A percentile compares a stretch with the other conserved stretches of the same genome.
Evolutionary conservation across 306 rosid genomes (phyloP).

Genomic region (Sphenostylis stenocarpa): DNA sequence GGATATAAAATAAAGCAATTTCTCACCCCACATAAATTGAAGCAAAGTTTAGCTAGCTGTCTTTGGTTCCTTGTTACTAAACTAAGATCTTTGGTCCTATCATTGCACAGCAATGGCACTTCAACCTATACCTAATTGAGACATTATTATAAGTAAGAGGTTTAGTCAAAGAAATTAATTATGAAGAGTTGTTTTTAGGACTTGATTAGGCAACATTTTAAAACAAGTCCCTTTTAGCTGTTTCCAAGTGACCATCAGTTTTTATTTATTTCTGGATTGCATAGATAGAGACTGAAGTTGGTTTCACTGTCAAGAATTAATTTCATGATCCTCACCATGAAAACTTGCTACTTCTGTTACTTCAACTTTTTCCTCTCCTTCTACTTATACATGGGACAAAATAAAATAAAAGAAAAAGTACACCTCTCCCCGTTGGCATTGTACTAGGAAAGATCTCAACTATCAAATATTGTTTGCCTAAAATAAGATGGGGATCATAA

Average conservation of each 20-base stretch:
- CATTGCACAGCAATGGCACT: slow-evolving; percentile 17
- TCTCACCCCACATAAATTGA: slow-evolving; percentile 35
- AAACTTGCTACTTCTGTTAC: slow-evolving; percentile 23
- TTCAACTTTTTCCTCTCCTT: neutral
- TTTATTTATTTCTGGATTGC: slow-evolving; percentile 6
- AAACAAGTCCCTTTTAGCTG: slow-evolving; percentile 20
- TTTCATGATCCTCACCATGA: slow-evolving; percentile 28
- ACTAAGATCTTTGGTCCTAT: slow-evolving; percentile 26
- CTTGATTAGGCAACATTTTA: slow-evolving; percentile 30
- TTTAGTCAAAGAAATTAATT: slow-evolving; percentile 24
- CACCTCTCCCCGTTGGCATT: slow-evolving; percentile 22
- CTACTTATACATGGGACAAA: neutral
- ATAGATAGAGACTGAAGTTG: slow-evolving; percentile 21
- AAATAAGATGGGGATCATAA: slow-evolving; percentile 46
- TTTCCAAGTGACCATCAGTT: slow-evolving; percentile 27
- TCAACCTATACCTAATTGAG: slow-evolving; percentile 12
- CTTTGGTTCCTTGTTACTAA: slow-evolving; percentile 31
- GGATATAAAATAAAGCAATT: slow-evolving; percentile 33
- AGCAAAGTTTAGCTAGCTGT: slow-evolving; percentile 32
- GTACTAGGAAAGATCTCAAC: slow-evolving; percentile 46
- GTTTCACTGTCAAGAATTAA: slow-evolving; percentile 25
- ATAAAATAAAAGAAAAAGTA: neutral
- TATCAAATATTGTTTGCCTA: slow-evolving; percentile 40
- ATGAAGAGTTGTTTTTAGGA: neutral
- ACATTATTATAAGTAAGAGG: neutral